Conservation (phyloP, 371 early-diverging fungal genomes). For the Capillidium heterosporum region DNA sequence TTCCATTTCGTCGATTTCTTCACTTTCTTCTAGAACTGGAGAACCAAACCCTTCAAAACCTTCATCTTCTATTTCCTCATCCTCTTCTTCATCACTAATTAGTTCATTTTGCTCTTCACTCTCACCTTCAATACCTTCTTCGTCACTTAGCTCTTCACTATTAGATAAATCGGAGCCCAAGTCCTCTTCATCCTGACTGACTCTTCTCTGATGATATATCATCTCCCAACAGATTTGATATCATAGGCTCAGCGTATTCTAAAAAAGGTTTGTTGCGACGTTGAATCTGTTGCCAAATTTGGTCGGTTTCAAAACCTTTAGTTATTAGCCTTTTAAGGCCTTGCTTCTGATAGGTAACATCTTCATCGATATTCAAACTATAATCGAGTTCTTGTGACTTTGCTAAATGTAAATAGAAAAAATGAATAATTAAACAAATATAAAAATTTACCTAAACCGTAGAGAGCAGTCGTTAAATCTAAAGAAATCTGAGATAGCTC, state of each 20-base stretch:
- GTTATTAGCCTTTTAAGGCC: conserved; percentile 24
- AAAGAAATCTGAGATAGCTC: no score
- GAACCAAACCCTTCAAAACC: no score
- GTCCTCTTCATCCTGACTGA: neutral
- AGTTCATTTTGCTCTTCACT: conserved; percentile 4
- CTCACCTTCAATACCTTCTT: conserved; percentile 2
- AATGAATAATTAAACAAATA: no score
- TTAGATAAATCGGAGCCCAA: conserved; percentile 11
- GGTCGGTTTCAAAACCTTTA: conserved; percentile 67
- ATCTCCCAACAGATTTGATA: conserved; percentile 17
- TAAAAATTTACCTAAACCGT: no score
- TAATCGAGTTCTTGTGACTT: no score
- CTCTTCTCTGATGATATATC: conserved; percentile 3
- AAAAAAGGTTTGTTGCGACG: conserved; percentile 66
- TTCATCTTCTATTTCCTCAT: conserved; percentile 14
- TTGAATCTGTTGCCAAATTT: conserved; percentile 86
- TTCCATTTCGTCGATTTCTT: conserved; percentile 11
- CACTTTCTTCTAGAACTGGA: conserved; percentile 9
- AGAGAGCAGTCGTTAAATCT: no score
- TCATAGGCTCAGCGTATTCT: conserved; percentile 21
- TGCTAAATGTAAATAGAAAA: no score
- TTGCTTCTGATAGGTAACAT: no score
- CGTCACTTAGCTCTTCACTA: neutral
- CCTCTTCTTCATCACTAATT: conserved; percentile 9
- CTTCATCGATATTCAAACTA: no score